Evolutionary conservation across 2,329 filamentous ascomycete genomes (phyloP).

Genomic region (Arthrobotrys iridis): DNA sequence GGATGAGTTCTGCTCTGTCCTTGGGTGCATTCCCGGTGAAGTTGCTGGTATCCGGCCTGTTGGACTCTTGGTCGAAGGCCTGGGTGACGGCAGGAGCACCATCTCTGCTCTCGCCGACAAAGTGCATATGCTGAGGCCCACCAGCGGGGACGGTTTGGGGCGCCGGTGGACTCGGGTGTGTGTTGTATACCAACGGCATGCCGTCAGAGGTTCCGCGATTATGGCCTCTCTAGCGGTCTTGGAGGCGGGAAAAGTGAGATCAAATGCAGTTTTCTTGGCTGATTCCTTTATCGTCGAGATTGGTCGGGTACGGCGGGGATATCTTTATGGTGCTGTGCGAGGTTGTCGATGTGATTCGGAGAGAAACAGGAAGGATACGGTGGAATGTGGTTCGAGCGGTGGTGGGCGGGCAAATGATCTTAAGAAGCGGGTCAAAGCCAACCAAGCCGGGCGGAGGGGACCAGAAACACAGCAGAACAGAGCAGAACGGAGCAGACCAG

Average conservation of each 20-base stretch:
- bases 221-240: slow-evolving; percentile 52
- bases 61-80: slow-evolving; percentile 13
- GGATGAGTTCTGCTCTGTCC: slow-evolving; percentile 81
- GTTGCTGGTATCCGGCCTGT: not conserved
- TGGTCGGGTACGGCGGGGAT: no score
- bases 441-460: no score
- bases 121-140: slow-evolving; percentile 37
- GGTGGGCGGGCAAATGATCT: no score
- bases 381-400: no score
- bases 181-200: slow-evolving; percentile 54
- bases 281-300: no score
- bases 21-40: slow-evolving; percentile 38
- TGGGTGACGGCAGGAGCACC: slow-evolving; percentile 39
- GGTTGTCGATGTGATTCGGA: slow-evolving; percentile 7
- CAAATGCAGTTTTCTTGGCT: not conserved
- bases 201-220: slow-evolving; percentile 53
- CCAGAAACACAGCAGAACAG: no score
- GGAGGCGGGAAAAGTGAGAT: slow-evolving; percentile 29
- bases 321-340: no score
- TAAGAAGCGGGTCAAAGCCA: no score
- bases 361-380: no score
- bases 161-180: slow-evolving; percentile 47
- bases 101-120: slow-evolving; percentile 23
- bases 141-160: slow-evolving; percentile 24
- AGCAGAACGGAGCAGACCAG: no score